Base-by-base conservation (phyloP, 352 stramenopile genomes). In the Pythium phragmitis region DNA sequence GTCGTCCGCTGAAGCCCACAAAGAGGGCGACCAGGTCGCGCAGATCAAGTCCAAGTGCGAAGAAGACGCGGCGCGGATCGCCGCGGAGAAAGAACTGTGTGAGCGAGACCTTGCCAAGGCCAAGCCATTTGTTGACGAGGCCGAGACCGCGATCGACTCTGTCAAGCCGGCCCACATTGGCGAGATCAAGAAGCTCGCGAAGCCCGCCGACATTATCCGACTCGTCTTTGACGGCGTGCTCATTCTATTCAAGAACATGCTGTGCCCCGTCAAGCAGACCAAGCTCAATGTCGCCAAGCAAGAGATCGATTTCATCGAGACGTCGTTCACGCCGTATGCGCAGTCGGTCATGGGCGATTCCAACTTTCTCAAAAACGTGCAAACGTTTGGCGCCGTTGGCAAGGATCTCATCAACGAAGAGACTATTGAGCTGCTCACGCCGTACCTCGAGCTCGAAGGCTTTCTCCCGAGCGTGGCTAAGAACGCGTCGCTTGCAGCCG, bases 341-440 rank as follows among this genome's bases (percentile, higher is more conserved):
- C 88, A 98, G 63, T 92, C 83, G 14, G 95, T 99, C 76, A 98
- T 99, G 91, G 95, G 90, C 53, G 96, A 98, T 74, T 94, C 94
- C 12, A 97, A 98, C 68, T 99, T 99, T 76, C 72, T 99, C 7
- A 98, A 96, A 64, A 97, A 98, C 57, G 85, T 99, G 26, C 84
- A 98, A 66, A 97, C 88, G 36, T 99, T 99, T 71, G 96, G 94
- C 46, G 88, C 89, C 0, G 87, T 96, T 30, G 96, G 96, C 26
- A 99, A 99, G 62, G 96, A 99, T 74, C 84, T 97, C 69, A 99
- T 99, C 77, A 99, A 99, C 62, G 96, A 99, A 76, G 97, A 99
- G 69, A 99, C 96, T 2, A 98, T 99, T 60, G 97, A 99, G 75
- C 89, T 99, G 16, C 82, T 99, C 17, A 87, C 80, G 21, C 94